These are phyloP conservation scores for Colletotrichum kahawae DNA, from an alignment of 2,329 filamentous ascomycete genomes.

Conservation along the genomic window DNA sequence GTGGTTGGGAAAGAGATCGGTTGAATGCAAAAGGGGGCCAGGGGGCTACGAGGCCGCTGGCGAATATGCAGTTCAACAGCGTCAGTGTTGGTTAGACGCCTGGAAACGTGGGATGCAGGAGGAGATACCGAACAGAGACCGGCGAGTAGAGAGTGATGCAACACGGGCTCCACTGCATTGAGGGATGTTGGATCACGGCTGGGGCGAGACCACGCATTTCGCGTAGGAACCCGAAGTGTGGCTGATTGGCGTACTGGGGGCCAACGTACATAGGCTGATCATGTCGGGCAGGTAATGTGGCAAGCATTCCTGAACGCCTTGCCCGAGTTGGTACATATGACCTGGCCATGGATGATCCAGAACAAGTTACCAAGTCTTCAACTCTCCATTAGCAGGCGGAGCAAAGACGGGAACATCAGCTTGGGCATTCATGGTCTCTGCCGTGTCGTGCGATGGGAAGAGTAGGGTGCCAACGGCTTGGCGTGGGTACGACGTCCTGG, in stretches of 20 bases:
- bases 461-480: background rate
- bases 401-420: background rate
- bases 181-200: background rate
- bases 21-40: background rate
- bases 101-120: background rate
- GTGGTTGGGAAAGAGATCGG: background rate
- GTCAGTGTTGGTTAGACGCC: background rate
- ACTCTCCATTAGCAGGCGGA: background rate
- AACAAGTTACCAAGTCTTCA: background rate
- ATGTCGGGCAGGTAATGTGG: background rate
- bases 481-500: background rate
- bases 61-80: background rate
- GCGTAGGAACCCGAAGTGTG: background rate
- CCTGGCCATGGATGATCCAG: background rate
- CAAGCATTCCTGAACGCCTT: background rate
- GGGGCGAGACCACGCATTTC: background rate
- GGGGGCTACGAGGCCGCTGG: background rate
- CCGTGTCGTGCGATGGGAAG: background rate
- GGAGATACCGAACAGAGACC: background rate
- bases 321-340: background rate
- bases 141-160: background rate
- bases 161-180: background rate
- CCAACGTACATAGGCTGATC: background rate
- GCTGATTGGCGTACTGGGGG: background rate
- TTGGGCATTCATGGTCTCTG: background rate